Base-by-base conservation (phyloP, 805 yeast genomes). In the Isabelozyma rhagii region DNA sequence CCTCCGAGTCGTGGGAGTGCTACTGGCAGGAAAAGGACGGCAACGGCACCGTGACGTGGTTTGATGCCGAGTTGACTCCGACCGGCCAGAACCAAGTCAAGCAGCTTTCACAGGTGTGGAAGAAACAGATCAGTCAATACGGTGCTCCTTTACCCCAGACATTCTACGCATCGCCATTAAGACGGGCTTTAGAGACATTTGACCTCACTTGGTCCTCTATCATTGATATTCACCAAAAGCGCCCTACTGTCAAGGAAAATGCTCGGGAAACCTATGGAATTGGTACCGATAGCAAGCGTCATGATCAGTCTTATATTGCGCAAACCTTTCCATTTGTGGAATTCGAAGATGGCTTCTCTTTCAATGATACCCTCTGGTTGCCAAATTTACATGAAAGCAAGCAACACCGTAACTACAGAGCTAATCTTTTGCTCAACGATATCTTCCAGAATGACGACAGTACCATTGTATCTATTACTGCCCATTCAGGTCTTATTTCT, bases 231-330 rank as follows among this genome's bases (percentile, higher is more conserved):
- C 27, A 36, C 3, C 51, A 56, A 13, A 51, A 62, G 14, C 27
- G 29, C 4, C 68, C 71, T 1, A 39, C 53, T 7, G 61, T 68
- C 17, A 66, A 62, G 46, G 72, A 68, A 47, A 39, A 46, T 39
- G 61, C 65, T 1, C 51, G 74, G 42, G 74, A 68, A 49, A 63
- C 67, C 5, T 68, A 66, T 48, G 74, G 74, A 1, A 59, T 68
- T 15, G 63, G 65, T 3, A 64, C 71, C 2, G 58, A 56, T 18
- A 64, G 70, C 44, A 52, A 61, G 51, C 56, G 71, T 41, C 72
- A 68, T 48, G 38, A 51, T 40, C 54, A 56, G 36, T 39, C 52
- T 4, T 66, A 59, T 39, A 61, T 68, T 29, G 42, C 46, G 6
- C 43, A 49, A 8, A 31, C 53, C 39, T 66, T 46, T 45, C 59